These are phyloP conservation scores for Zasmidium cellare DNA, from an alignment of 2,329 filamentous ascomycete genomes.

Conservation along the genomic window DNA sequence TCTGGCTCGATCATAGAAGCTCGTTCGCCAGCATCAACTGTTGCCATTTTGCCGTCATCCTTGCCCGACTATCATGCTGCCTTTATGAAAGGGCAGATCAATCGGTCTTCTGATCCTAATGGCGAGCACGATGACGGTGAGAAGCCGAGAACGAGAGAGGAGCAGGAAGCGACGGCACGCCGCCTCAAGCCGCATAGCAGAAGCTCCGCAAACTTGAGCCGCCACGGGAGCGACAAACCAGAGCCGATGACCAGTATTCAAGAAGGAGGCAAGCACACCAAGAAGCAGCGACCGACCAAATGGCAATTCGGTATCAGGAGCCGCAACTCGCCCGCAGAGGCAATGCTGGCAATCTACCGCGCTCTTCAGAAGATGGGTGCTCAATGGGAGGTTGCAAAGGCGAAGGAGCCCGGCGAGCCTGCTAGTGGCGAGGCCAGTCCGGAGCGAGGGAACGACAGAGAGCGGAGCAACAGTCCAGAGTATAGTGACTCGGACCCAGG, in stretches of 20 bases:
- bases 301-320: slow-evolving; percentile 99
- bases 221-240: slow-evolving; percentile 42
- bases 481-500: slow-evolving; percentile 41
- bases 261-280: slow-evolving; percentile 41
- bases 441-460: slow-evolving; percentile 23
- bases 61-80: slow-evolving; percentile 87
- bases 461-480: slow-evolving; percentile 36
- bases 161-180: slow-evolving; percentile 78
- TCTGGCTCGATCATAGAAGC: slow-evolving; percentile 39
- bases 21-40: slow-evolving; percentile 65
- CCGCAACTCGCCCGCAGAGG: slow-evolving; percentile 90
- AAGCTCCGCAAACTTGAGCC: slow-evolving; percentile 39
- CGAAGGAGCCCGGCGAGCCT: slow-evolving; percentile 32
- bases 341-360: slow-evolving; percentile 92
- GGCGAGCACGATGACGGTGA: slow-evolving; percentile 45
- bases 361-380: slow-evolving; percentile 85
- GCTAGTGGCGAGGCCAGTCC: slow-evolving; percentile 39
- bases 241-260: slow-evolving; percentile 58
- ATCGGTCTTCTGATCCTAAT: slow-evolving; percentile 35
- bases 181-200: slow-evolving; percentile 86
- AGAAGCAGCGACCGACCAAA: slow-evolving; percentile 77
- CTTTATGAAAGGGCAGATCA: slow-evolving; percentile 70
- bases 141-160: slow-evolving; percentile 51
- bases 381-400: slow-evolving; percentile 68
- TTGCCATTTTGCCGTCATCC: slow-evolving; percentile 88